Conservation (phyloP, 768 basidiomycete genomes). For the Exsudoporus frostii region DNA sequence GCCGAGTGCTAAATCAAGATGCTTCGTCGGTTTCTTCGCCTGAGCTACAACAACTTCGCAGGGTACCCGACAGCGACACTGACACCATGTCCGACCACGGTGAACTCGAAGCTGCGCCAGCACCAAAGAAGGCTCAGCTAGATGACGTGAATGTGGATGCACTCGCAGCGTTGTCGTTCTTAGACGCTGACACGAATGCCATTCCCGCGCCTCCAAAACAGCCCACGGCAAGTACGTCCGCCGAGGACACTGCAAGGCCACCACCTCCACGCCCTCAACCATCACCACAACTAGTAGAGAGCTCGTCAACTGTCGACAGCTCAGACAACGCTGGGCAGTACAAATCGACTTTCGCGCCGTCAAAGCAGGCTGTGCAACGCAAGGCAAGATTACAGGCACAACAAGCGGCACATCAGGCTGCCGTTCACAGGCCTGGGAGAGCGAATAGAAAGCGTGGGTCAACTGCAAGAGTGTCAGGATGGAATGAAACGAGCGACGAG, state of each 20-base stretch:
- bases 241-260: slow-evolving; percentile 6
- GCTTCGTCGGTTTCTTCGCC: slow-evolving; percentile 38
- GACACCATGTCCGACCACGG: slow-evolving; percentile 34
- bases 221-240: background rate
- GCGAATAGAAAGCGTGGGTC: slow-evolving; percentile 39
- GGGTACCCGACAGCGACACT: slow-evolving; percentile 25
- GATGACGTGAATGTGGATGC: slow-evolving; percentile 66
- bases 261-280: slow-evolving; percentile 26
- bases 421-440: slow-evolving; percentile 70
- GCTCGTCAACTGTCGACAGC: slow-evolving; percentile 12
- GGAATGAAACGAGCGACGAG: slow-evolving; percentile 76
- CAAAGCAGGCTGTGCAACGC: slow-evolving; percentile 78
- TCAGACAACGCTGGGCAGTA: slow-evolving; percentile 42
- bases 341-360: slow-evolving; percentile 87
- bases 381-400: slow-evolving; percentile 82
- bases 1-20: slow-evolving; percentile 38
- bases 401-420: slow-evolving; percentile 78
- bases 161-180: slow-evolving; percentile 74
- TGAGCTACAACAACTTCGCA: slow-evolving; percentile 29
- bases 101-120: slow-evolving; percentile 2
- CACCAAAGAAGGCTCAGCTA: slow-evolving; percentile 19
- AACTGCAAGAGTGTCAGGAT: slow-evolving; percentile 42
- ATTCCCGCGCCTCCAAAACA: slow-evolving; percentile 20
- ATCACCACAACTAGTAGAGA: slow-evolving; percentile 38
- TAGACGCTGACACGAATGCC: slow-evolving; percentile 42